Conservation (phyloP, 2,329 filamentous ascomycete genomes). For the Pseudogymnoascus sp. region DNA sequence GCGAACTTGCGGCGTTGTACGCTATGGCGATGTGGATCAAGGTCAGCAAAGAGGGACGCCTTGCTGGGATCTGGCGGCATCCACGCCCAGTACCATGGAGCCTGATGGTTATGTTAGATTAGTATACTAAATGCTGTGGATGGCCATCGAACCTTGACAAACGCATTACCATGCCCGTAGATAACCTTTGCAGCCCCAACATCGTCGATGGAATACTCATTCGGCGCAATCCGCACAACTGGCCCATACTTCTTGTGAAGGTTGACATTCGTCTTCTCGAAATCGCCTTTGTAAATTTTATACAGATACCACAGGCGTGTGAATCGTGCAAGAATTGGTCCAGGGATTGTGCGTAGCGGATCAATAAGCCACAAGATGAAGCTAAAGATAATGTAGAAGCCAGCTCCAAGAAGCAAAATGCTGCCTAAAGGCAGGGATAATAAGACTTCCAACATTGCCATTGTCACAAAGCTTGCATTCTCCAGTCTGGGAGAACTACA, state of each 20-base stretch:
- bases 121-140: not conserved
- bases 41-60: slow-evolving; percentile 29
- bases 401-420: too few relatives aligned
- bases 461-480: too few relatives aligned
- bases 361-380: too few relatives aligned
- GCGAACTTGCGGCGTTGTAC: slow-evolving; percentile 35
- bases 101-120: slow-evolving; percentile 26
- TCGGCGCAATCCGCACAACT: slow-evolving; percentile 37
- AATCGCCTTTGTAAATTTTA: slow-evolving; percentile 33
- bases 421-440: too few relatives aligned
- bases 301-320: slow-evolving; percentile 34
- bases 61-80: slow-evolving; percentile 17
- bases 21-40: slow-evolving; percentile 33
- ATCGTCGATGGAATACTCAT: slow-evolving; percentile 38
- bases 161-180: slow-evolving; percentile 17
- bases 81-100: slow-evolving; percentile 23
- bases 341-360: slow-evolving; percentile 27
- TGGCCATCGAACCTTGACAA: slow-evolving; percentile 26
- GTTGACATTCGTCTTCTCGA: slow-evolving; percentile 30
- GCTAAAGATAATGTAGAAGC: too few relatives aligned
- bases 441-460: too few relatives aligned
- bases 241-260: slow-evolving; percentile 35
- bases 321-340: slow-evolving; percentile 35
- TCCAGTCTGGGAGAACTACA: too few relatives aligned
- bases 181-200: slow-evolving; percentile 27